phyloP scores from a whole-genome alignment of 495 filamentous ascomycete genomes.

The Bombardia bombarda region DNA sequence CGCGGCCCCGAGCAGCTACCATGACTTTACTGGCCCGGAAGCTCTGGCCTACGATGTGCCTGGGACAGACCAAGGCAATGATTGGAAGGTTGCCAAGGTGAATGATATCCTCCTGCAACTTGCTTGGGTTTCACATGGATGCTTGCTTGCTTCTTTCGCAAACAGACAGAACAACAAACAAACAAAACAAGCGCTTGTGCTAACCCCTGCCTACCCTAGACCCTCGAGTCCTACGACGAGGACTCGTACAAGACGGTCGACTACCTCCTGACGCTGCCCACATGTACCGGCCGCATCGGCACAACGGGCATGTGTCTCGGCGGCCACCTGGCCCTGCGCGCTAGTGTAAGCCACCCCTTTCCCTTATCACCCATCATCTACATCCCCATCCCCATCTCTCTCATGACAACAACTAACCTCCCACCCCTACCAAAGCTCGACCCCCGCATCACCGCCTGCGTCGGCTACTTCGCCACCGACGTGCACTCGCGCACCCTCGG shows the following conservation, averaged over 20 bases:
- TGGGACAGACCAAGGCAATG: constrained; percentile 82
- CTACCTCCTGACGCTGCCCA: constrained; percentile 62
- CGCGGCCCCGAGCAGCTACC: constrained; percentile 82
- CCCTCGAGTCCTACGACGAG: constrained; percentile 81
- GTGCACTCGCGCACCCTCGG: constrained; percentile 73
- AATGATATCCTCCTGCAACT: no score
- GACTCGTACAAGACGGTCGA: constrained; percentile 70
- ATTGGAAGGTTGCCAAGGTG: constrained; percentile 75
- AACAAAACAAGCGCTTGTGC: background rate
- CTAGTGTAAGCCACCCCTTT: constrained; percentile 41
- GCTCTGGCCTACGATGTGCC: constrained; percentile 78
- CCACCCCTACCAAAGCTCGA: constrained; percentile 47
- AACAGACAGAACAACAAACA: background rate
- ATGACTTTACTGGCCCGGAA: constrained; percentile 85
- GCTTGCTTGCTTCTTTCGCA: no score
- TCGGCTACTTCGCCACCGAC: constrained; percentile 92
- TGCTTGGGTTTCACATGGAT: no score
- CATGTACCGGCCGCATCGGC: constrained; percentile 79
- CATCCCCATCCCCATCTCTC: background rate
- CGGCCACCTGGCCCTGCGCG: constrained; percentile 81
- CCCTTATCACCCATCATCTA: background rate
- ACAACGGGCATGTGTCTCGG: constrained; percentile 94
- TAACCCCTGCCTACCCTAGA: constrained; percentile 38
- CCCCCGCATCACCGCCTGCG: constrained; percentile 61
- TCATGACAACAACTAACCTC: background rate